phyloP scores from a whole-genome alignment of 192 early-diverging fungal species.

The Backusella luteola region DNA sequence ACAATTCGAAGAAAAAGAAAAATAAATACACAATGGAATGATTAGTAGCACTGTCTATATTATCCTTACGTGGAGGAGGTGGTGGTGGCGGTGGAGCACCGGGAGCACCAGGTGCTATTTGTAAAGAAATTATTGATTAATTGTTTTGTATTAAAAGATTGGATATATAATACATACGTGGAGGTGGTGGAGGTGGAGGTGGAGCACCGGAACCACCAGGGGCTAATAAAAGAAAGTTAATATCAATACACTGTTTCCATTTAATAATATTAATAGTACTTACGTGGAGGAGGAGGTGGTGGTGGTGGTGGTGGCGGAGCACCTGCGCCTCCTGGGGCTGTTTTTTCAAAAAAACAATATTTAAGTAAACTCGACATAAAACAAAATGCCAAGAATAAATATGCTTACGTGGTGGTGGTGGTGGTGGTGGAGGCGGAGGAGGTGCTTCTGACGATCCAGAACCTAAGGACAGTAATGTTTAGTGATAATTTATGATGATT shows the following conservation, averaged over 20 bases:
- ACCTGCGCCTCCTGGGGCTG: background rate
- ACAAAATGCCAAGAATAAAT: background rate
- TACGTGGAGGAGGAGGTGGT: constrained; percentile 11
- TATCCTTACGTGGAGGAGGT: constrained; percentile 38
- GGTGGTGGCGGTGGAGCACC: constrained; percentile 24
- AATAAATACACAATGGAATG: background rate
- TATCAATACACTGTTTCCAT: background rate
- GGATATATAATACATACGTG: constrained; percentile 10
- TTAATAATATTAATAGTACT: background rate
- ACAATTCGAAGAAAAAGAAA: background rate
- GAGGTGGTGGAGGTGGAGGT: constrained; percentile 39
- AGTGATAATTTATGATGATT: background rate
- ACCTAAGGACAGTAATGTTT: background rate
- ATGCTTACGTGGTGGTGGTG: constrained; percentile 19
- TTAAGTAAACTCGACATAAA: background rate
- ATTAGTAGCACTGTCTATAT: background rate
- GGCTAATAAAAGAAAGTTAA: background rate
- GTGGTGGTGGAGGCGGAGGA: constrained; percentile 11
- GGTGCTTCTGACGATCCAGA: background rate
- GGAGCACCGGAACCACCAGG: background rate
- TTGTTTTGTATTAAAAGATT: background rate
- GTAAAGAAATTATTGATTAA: background rate
- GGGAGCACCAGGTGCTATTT: background rate
- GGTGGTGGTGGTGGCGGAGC: constrained; percentile 2
- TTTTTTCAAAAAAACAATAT: background rate